Base-by-base conservation (phyloP, 768 basidiomycete genomes). In the Boletales sp. region DNA sequence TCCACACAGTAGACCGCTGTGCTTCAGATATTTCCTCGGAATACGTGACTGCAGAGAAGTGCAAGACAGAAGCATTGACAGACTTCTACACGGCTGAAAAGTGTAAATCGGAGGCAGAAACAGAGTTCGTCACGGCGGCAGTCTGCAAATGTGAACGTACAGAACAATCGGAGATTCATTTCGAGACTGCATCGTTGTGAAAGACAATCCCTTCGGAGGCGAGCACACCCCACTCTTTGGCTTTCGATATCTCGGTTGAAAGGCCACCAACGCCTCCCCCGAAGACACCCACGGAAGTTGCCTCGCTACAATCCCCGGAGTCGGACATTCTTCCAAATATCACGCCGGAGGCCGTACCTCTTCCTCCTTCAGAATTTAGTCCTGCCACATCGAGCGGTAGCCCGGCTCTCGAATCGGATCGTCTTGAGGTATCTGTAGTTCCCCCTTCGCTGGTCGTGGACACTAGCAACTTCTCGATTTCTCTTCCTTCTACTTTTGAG, bases 41-140 rank as follows among this genome's bases (percentile, higher is more conserved):
- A 49, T 87, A 78, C 51, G 65, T 70, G 30, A 83, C 81, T 17
- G 82, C 72, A 35, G 68, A 76, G 19, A 68, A 75, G 15, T 79
- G 78, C 57, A 61, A 69, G 32, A 69, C 74, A 9, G 74, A 74
- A 37, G 61, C 61, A 5, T 67, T 71, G 19, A 74, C 74, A 3
- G 78, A 78, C 48, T 72, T 74, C 47, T 70, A 73, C 30, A 74
- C 73, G 14, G 79, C 77, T 19, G 74, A 78, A 42, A 46, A 57
- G 15, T 71, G 75, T 30, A 63, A 60, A 50, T 52, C 56, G 2
- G 63, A 65, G 40, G 54, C 57, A 1, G 66, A 67, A 47, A 75
- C 77, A 8, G 80, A 80, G 34, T 74, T 74, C 41, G 62, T 75
- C 17, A 76, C 75, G 2, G 80, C 79, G 5, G 76, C 76, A 39